A percentile compares a stretch with the other conserved stretches of the same genome.
These are phyloP conservation scores for Curvularia spicifera DNA, from an alignment of 2,329 filamentous ascomycete species.

Conservation along the genomic window DNA sequence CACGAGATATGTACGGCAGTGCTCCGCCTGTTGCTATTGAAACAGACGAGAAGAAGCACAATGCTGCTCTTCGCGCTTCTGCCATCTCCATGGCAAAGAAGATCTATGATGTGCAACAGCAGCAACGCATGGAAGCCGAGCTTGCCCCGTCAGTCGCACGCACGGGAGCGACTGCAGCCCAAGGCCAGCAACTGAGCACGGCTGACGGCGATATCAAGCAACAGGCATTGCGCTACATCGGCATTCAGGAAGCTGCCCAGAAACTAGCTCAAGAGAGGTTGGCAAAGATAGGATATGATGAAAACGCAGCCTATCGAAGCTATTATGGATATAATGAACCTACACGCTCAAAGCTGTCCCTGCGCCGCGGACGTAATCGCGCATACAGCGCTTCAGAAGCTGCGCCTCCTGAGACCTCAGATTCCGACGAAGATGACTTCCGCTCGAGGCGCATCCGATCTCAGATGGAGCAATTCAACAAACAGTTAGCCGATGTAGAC, in stretches of 20 bases:
- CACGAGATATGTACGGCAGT: constrained; percentile 78
- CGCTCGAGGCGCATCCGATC: constrained; percentile 74
- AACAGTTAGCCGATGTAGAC: constrained; percentile 71
- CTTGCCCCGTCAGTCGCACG: constrained; percentile 44
- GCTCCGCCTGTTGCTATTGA: constrained; percentile 74
- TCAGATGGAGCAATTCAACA: constrained; percentile 81
- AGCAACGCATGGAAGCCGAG: constrained; percentile 63
- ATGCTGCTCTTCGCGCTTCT: constrained; percentile 78
- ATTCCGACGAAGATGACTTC: constrained; percentile 64
- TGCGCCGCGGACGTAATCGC: constrained; percentile 62
- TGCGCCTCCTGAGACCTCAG: constrained; percentile 41
- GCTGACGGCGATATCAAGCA: constrained; percentile 58
- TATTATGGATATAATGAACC: constrained; percentile 73
- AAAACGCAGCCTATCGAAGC: constrained; percentile 69
- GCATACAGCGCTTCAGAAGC: constrained; percentile 69
- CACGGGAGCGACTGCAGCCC: constrained; percentile 45
- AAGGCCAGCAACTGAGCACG: constrained; percentile 36
- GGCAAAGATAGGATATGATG: constrained; percentile 77
- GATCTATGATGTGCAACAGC: constrained; percentile 78
- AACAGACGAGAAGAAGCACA: constrained; percentile 73
- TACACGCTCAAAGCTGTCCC: constrained; percentile 58
- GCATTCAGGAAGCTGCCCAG: constrained; percentile 85
- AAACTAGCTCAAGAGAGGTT: constrained; percentile 84
- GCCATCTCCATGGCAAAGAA: constrained; percentile 88
- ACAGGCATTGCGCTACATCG: constrained; percentile 60